Evolutionary conservation across 139 green algal species (phyloP).

Genomic region (Ettlia oleoabundans): DNA sequence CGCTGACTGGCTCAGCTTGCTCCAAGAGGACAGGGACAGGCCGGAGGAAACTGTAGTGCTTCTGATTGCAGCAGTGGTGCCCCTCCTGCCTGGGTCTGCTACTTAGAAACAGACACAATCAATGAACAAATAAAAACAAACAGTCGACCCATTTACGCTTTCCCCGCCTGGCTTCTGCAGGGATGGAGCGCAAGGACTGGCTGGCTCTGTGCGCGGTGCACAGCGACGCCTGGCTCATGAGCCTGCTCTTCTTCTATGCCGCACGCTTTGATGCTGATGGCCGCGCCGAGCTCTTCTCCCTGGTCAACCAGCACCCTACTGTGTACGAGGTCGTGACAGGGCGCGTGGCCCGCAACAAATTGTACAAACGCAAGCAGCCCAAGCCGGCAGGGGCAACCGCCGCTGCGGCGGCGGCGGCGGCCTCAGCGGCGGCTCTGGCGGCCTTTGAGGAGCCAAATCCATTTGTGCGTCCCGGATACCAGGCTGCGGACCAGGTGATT

Average conservation of each 20-base stretch:
- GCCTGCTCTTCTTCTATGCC: slow-evolving; percentile 95
- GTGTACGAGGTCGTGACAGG: slow-evolving; percentile 88
- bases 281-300: slow-evolving; percentile 83
- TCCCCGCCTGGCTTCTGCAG: too few species aligned
- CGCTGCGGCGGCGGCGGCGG: slow-evolving; percentile 23
- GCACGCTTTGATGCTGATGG: slow-evolving; percentile 87
- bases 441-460: slow-evolving; percentile 19
- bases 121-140: too few species aligned
- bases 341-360: slow-evolving; percentile 45
- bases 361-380: slow-evolving; percentile 36
- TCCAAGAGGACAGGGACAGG: too few species aligned
- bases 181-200: slow-evolving; percentile 90
- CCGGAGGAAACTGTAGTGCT: too few species aligned
- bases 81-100: too few species aligned
- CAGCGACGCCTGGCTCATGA: slow-evolving; percentile 95
- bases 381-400: neutral
- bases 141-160: neutral
- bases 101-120: too few species aligned
- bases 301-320: slow-evolving; percentile 90
- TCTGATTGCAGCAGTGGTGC: too few species aligned
- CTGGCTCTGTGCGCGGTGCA: slow-evolving; percentile 96
- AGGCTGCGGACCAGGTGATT: slow-evolving; percentile 24
- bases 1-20: too few species aligned
- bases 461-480: slow-evolving; percentile 31
- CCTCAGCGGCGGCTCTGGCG: slow-evolving; percentile 6